Conservation (phyloP, 257 asterid genomes). For the Cinchona pubescens region DNA sequence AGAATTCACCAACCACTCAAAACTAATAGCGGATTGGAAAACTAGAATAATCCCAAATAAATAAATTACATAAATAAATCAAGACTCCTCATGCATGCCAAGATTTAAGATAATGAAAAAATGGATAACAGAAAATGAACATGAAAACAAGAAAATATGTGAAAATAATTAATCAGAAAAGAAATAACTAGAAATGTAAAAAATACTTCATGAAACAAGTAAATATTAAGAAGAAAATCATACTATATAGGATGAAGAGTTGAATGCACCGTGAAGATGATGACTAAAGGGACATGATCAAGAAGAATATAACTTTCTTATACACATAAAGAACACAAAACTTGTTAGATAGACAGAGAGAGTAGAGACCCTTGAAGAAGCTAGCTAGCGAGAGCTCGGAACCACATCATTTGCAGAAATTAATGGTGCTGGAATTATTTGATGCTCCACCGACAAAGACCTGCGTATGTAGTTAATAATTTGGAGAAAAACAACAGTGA, state of each 20-base stretch:
- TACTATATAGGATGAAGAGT: neutral
- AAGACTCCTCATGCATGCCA: conserved; percentile 1
- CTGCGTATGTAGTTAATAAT: neutral
- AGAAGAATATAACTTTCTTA: conserved; percentile 13
- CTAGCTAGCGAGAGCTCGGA: neutral
- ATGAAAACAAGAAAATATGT: neutral
- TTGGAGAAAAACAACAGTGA: neutral
- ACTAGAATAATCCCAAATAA: conserved; percentile 2
- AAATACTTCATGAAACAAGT: neutral
- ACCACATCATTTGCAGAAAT: neutral
- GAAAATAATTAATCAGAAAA: neutral
- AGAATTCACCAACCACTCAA: conserved; percentile 11
- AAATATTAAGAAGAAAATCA: neutral
- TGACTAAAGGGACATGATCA: conserved; percentile 4
- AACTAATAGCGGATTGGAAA: conserved; percentile 1
- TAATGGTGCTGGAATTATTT: neutral
- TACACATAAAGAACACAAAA: conserved; percentile 5
- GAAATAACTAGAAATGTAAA: neutral
- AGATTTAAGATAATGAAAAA: conserved; percentile 2
- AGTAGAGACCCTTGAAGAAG: neutral
- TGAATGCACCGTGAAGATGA: too few species aligned
- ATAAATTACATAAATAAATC: neutral
- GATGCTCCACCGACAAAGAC: conserved; percentile 24
- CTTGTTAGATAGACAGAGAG: neutral
- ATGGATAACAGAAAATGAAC: neutral